Base-by-base conservation (phyloP, 2,329 filamentous ascomycete species). In the Stemphylium vesicarium region DNA sequence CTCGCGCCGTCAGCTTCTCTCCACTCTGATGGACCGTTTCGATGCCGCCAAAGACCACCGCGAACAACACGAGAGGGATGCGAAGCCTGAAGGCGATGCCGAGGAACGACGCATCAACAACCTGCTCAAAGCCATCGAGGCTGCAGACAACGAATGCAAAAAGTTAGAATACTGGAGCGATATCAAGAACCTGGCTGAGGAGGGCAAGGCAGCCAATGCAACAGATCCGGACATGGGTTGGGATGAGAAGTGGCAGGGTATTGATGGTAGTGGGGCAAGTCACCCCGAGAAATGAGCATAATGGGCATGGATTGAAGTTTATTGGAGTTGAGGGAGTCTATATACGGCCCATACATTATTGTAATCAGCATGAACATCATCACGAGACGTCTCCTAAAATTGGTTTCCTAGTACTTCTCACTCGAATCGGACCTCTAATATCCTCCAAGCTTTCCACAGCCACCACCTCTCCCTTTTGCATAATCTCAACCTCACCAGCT, bases 131-230 rank as follows among this genome's bases (percentile, higher is more conserved):
- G 91, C 93, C 1, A 82, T 92, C 11, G 82, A 87, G 57, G 88
- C 90, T 42, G 92, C 91, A 2, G 89, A 94, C 60, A 86, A 88
- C 64, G 90, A 96, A 69, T 88, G 96, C 44, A 87, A 87, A 53
- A 88, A 84, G 56, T 79, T 96, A 6, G 91, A 96, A 45, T 96
- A 92, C 71, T 96, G 94, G 88, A 93, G 89, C 69, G 91, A 96
- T 70, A 77, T 81, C 48, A 77, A 81, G 37, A 77, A 72, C 36
- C 68, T 82, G 31, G 71, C 71, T 13, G 70, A 75, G 29, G 64
- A 75, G 37, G 76, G 77, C 16, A 68, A 70, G 11, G 72, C 70
- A 18, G 68, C 67, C 22, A 64, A 67, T 41, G 71, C 72, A 12
- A 71, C 67, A 9, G 73, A 75, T 40, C 62, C 67, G 11, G 57